Conservation (phyloP, 2,329 filamentous ascomycete genomes). For the Colletotrichum ledebouriae region DNA sequence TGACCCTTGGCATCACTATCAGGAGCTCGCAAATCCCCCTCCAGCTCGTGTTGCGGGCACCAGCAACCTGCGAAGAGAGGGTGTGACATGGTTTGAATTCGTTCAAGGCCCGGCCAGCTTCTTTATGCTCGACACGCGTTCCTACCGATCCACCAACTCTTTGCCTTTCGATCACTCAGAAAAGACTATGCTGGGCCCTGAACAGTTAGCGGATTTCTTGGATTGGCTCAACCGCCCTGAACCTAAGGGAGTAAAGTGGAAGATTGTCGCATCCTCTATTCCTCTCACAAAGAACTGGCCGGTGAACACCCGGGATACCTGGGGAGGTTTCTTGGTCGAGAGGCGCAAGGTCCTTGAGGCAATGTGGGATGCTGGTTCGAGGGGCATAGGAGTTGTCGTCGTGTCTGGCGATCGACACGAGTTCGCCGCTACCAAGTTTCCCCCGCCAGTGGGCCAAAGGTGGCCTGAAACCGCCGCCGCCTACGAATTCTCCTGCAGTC, state of each 20-base stretch:
- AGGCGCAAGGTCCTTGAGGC: slow-evolving; percentile 84
- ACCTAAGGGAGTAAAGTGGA: slow-evolving; percentile 87
- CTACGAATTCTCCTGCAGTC: slow-evolving; percentile 93
- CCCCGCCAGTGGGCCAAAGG: slow-evolving; percentile 68
- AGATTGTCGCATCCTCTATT: slow-evolving; percentile 89
- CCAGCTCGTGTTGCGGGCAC: slow-evolving; percentile 64
- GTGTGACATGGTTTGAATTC: slow-evolving; percentile 90
- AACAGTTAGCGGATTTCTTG: slow-evolving; percentile 85
- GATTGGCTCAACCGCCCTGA: slow-evolving; percentile 81
- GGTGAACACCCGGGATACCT: slow-evolving; percentile 89
- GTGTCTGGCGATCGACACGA: slow-evolving; percentile 96
- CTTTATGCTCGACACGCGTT: slow-evolving; percentile 93
- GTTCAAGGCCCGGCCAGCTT: slow-evolving; percentile 91
- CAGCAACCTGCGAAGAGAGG: slow-evolving; percentile 54
- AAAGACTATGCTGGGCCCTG: slow-evolving; percentile 89
- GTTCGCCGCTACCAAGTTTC: slow-evolving; percentile 89
- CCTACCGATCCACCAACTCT: slow-evolving; percentile 80
- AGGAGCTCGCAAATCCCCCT: slow-evolving; percentile 87
- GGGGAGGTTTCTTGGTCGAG: slow-evolving; percentile 91
- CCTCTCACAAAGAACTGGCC: slow-evolving; percentile 99
- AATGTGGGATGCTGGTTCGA: slow-evolving; percentile 89
- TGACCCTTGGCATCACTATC: slow-evolving; percentile 90
- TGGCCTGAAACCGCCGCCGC: slow-evolving; percentile 77
- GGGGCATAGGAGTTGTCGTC: slow-evolving; percentile 83
- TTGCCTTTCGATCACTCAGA: slow-evolving; percentile 70